Percentiles rank a stretch among this genome's conserved stretches.
These are phyloP conservation scores for Athelia psychrophila DNA, from an alignment of 1,284 basidiomycete species.

Conservation along the genomic window DNA sequence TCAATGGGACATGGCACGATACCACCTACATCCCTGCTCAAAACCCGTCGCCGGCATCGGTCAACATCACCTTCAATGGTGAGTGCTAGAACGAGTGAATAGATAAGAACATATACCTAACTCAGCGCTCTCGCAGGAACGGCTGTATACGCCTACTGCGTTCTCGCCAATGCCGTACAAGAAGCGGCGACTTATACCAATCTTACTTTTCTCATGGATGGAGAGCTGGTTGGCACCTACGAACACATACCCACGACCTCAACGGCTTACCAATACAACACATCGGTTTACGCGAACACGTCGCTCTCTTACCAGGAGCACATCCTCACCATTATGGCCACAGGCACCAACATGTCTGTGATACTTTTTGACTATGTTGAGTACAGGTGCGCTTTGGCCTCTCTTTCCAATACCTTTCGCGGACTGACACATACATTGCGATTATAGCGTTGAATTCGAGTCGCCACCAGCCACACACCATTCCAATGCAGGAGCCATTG, in stretches of 20 bases:
- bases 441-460: no score
- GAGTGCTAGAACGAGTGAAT: not conserved
- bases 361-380: not conserved
- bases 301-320: not conserved
- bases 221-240: not conserved
- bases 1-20: not conserved
- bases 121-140: not conserved
- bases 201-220: not conserved
- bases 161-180: not conserved
- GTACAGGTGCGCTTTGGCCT: not conserved
- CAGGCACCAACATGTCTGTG: not conserved
- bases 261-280: not conserved
- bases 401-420: not conserved
- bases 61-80: not conserved
- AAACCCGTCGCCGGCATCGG: not conserved
- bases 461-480: not conserved
- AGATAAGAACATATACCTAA: not conserved
- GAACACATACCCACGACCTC: not conserved
- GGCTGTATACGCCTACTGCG: not conserved
- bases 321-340: not conserved
- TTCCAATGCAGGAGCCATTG: not conserved
- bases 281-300: not conserved
- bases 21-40: not conserved
- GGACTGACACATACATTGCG: not conserved
- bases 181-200: not conserved